These are phyloP conservation scores for Coniophora puteana DNA, from an alignment of 1,284 basidiomycete genomes.

Conservation along the genomic window DNA sequence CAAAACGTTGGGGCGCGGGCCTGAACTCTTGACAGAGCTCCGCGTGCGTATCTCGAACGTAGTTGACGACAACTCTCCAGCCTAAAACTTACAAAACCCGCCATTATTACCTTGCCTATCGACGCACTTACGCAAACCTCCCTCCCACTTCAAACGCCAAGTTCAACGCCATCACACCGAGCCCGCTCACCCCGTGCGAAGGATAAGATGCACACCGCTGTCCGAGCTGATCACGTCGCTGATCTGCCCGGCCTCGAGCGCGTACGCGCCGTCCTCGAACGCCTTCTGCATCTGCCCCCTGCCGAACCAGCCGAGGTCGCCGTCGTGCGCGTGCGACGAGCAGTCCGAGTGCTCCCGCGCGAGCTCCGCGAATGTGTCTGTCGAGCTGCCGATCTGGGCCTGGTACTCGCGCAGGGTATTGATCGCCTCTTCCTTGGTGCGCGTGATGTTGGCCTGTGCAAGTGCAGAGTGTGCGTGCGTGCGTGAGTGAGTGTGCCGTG, in stretches of 20 bases:
- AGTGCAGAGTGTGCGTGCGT: no score
- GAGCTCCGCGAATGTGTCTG: conserved; percentile 71
- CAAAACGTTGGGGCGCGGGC: no score
- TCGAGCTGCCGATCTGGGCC: conserved; percentile 53
- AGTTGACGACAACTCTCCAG: no score
- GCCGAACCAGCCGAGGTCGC: conserved; percentile 87
- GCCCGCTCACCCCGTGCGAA: conserved; percentile 72
- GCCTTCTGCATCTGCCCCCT: conserved; percentile 96
- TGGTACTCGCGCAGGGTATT: conserved; percentile 67
- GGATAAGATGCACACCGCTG: conserved; percentile 94
- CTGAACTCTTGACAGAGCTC: no score
- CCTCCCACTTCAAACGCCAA: no score
- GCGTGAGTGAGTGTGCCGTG: background rate
- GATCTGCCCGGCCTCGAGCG: conserved; percentile 78
- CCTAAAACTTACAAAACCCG: no score
- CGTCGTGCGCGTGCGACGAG: conserved; percentile 75
- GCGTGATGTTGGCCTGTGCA: conserved; percentile 79
- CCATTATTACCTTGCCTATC: no score
- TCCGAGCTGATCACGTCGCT: conserved; percentile 89
- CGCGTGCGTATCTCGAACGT: no score
- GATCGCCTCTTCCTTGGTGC: conserved; percentile 88
- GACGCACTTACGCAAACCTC: no score
- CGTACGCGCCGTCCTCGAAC: conserved; percentile 92
- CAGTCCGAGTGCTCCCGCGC: conserved; percentile 83
- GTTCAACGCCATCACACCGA: no score